Base-by-base conservation (phyloP, 106 monocot species). In the Phalaenopsis equestris region DNA sequence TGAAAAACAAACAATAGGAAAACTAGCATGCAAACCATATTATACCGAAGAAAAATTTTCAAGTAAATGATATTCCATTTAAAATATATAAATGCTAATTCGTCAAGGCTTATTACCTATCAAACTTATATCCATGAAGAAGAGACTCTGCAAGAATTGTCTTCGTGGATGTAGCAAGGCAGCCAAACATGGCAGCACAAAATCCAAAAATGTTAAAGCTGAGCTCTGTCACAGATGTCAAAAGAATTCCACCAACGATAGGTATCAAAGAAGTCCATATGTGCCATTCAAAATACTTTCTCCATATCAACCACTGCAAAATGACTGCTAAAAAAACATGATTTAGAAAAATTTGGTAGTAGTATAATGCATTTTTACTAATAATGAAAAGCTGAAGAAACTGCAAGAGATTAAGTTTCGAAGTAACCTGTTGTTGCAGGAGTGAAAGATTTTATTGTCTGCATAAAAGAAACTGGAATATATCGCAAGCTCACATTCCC, bases 391-490 rank as follows among this genome's bases (percentile, higher is more conserved):
- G 45, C 17, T 36, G 10, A 64, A 45, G 14, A 76, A 76, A 37
- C 36, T 61, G 38, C 6, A 72, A 73, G n/a, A 77, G 36, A 72
- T 72, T 42, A 70, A 73, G 37, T 21, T 48, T 48, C 23, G 43
- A 56, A 67, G 52, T 12, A 81, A 96, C 96, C 96, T 89, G 96
- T 97, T 23, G 96, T 97, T 45, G 96, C 96, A 81, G 96, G 96
- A 81, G 96, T 97, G 78, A 97, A 94, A 42, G 96, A 97, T 79
- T 97, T 97, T 72, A 97, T 97, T 16, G 96, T 97, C 79, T 97
- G 96, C 96, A 97, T 97, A 81, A 97, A 97, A 24, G 94, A 94
- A 76, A 97, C 96, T 38, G 96, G 96, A 82, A 97, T 97, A 77
- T 97, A 97, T 57, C 96, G 88, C 86, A 97, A 81, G 90, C 96